These are phyloP conservation scores for Talaromyces nanjingensis DNA, from an alignment of 495 filamentous ascomycete species.

Conservation along the genomic window DNA sequence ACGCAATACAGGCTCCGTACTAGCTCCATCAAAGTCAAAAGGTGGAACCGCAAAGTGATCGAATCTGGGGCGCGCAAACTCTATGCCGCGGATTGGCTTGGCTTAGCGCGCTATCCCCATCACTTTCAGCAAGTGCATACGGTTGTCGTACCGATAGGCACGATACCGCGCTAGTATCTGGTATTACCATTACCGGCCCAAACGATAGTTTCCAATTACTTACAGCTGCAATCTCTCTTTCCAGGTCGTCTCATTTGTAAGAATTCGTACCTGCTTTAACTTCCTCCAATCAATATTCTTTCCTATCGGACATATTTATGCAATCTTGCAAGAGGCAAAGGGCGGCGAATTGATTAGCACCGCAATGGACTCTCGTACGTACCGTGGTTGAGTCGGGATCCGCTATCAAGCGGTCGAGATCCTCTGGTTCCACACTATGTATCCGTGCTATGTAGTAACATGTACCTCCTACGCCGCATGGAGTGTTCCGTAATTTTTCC, in stretches of 20 bases:
- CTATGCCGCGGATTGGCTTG: background rate
- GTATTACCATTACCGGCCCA: background rate
- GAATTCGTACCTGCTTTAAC: background rate
- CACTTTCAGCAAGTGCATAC: background rate
- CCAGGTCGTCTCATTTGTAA: background rate
- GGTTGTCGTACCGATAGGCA: background rate
- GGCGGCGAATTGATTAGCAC: background rate
- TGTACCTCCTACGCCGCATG: background rate
- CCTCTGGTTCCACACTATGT: background rate
- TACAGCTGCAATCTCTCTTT: background rate
- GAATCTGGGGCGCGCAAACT: constrained; percentile 7
- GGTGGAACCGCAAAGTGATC: background rate
- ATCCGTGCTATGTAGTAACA: background rate
- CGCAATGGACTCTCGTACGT: background rate
- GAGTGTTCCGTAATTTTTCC: background rate
- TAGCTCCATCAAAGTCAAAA: background rate
- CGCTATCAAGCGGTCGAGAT: background rate
- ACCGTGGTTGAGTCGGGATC: background rate
- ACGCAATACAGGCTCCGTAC: background rate
- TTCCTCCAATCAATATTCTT: background rate
- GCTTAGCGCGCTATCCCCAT: background rate
- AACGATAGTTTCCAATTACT: background rate
- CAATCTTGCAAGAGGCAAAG: background rate
- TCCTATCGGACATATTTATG: background rate
- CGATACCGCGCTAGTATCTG: background rate